Evolutionary conservation across 2,329 filamentous ascomycete genomes (phyloP), one percentile per base, ranked within the genome.

Genomic region (Colletotrichum graminicola): DNA sequence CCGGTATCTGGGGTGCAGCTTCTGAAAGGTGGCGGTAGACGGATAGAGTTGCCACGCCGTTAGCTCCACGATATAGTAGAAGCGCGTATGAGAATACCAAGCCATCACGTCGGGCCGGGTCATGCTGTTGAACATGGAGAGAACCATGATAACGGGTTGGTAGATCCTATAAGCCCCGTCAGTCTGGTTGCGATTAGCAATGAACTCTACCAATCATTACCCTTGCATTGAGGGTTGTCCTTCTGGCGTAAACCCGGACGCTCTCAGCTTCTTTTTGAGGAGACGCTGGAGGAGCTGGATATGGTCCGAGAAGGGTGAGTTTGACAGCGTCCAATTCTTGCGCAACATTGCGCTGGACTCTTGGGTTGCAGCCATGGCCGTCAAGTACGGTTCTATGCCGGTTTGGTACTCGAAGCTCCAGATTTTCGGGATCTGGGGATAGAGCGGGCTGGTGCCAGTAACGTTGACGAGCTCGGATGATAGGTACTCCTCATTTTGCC

Each of bases 21-120:
- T 77, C 0, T 73, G 73, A 29, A 75, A 80, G 0, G 78, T 80
- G 10, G 68, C 60, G 1, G 73, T 52, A 1, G 76, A 79, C 5
- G 78, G 78, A 23, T 74, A 79, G 1, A 79, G 62, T 76, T 79
- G 77, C 78, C 78, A 80, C 3, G 78, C 78, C 3, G 77, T 79
- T 55, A 80, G 76, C 57, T 80, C 78, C 45, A 79, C 76, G 45
- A 80, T 80, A 67, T 80, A 78, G 57, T 72, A 80, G 71, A 80
- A 80, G 6, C 78, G 75, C 2, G 78, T 81, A 34, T 79, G 87
- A 12, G 83, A 87, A 7, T 81, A 81, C 78, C 78, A 79, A 1
- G 77, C 75, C 74, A 81, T 81, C 41, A 79, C 78, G 51, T 80
- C 79, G 4, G 79, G 79, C 0, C 79, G 73, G 0, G 78, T 80